A percentile compares a stretch with the other conserved stretches of the same genome.
These are phyloP conservation scores for Moesziomyces sp. DNA, from an alignment of 1,284 basidiomycete species.

Conservation along the genomic window DNA sequence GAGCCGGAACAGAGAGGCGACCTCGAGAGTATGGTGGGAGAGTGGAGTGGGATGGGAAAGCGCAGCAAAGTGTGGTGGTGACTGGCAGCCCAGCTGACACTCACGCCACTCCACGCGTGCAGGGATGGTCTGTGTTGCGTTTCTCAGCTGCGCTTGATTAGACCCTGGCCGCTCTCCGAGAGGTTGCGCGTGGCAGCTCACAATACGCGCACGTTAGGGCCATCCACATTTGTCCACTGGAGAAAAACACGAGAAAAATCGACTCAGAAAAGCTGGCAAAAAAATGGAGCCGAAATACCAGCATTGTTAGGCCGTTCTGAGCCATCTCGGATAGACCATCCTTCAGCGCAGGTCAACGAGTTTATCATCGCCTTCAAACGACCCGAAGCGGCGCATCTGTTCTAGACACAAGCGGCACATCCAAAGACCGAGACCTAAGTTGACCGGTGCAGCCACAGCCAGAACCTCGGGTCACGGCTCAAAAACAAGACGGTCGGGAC, in stretches of 20 bases:
- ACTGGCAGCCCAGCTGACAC: background rate
- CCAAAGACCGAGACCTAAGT: no score
- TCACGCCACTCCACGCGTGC: background rate
- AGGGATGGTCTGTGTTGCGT: background rate
- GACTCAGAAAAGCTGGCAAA: no score
- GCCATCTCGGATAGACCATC: no score
- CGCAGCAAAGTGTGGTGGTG: background rate
- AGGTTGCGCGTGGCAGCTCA: background rate
- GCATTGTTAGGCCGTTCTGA: no score
- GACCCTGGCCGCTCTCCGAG: background rate
- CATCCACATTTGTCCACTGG: background rate
- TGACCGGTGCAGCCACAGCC: no score
- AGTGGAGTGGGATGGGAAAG: background rate
- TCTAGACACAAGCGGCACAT: no score
- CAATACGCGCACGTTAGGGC: background rate
- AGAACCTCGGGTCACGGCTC: no score
- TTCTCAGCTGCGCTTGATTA: background rate
- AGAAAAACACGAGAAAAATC: background rate
- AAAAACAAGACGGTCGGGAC: no score
- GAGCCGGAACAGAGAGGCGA: background rate
- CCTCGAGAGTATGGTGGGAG: background rate
- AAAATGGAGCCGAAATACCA: no score
- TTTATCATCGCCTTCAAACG: no score
- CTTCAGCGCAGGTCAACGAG: no score
- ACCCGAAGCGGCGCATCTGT: no score